Evolutionary conservation across 805 yeast genomes (phyloP), one percentile per base, ranked within the genome.

Genomic region (Candida andamanensis): DNA sequence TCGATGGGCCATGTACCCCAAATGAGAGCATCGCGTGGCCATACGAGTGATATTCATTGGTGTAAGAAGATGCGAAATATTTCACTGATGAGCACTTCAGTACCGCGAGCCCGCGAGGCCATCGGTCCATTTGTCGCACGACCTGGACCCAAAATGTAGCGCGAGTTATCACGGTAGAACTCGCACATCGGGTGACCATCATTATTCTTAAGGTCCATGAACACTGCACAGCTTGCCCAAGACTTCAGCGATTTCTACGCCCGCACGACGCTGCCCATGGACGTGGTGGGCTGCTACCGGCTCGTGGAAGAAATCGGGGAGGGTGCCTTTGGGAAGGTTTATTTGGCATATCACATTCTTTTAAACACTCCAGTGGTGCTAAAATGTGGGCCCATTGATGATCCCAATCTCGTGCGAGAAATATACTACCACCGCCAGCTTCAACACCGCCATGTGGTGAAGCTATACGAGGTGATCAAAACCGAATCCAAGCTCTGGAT

Each of bases 241-340:
- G 76, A 80, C 29, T 81, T 79, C 53, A 78, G 78, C 43, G 67
- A 69, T 27, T 69, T 81, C 30, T 74, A 78, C 37, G 47, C 49
- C 25, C 65, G 42, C 45, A 58, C 49, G 29, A 70, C 64, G 24
- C 53, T 72, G 7, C 76, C 72, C 25, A 58, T 78, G 26, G 63
- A 63, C 29, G 83, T 78, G 34, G 78, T 90, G 9, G 97, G 98
- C 1, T 85, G 83, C 55, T 90, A 90, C 50, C 63, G 70, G 31
- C 75, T 92, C 6, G 48, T 76, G 5, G 66, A 77, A 36, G 84
- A 80, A 42, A 80, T 90, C 15, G 97, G 97, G 2, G 87, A 85
- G 46, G 97, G 97, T 7, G 73, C 95, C 3, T 90, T 87, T 67
- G 97, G 97, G 6, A 84, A 83, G 49, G 95, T 87, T 1, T 92